Evolutionary conservation across 306 rosid genomes (phyloP).

Genomic region (Cucumis sativus): DNA sequence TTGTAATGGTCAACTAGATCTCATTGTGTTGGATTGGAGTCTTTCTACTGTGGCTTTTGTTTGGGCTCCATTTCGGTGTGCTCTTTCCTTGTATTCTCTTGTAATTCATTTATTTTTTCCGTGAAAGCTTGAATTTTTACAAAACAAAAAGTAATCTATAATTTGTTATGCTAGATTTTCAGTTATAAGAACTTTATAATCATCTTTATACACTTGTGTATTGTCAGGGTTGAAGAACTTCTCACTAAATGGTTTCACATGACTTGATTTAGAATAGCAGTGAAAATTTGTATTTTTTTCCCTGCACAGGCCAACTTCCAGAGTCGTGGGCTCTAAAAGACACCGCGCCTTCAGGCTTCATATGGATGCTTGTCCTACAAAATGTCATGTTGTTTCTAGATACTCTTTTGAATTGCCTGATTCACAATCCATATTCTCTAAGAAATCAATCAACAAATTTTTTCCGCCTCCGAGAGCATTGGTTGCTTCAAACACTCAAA

Average conservation of each 20-base stretch:
- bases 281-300: neutral
- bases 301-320: constrained; percentile 36
- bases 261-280: neutral
- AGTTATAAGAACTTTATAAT: neutral
- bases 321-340: constrained; percentile 39
- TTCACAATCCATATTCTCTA: constrained; percentile 34
- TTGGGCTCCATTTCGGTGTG: neutral
- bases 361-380: constrained; percentile 26
- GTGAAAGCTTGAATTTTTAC: too few relatives aligned
- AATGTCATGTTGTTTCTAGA: constrained; percentile 23
- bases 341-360: constrained; percentile 32
- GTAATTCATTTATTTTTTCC: neutral
- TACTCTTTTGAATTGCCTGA: constrained; percentile 34
- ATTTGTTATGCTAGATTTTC: neutral
- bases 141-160: too few relatives aligned
- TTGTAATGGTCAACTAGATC: neutral
- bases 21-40: neutral
- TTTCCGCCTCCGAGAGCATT: constrained; percentile 48
- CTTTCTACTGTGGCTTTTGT: neutral
- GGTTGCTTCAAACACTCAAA: constrained; percentile 40
- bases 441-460: constrained; percentile 34
- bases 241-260: neutral
- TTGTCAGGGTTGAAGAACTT: neutral
- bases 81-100: too few relatives aligned
- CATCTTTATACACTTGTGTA: neutral